A percentile compares a stretch with the other conserved stretches of the same genome.
phyloP scores from a whole-genome alignment of 2,329 filamentous ascomycete species.

The Fusarium tanahbumbuense region DNA sequence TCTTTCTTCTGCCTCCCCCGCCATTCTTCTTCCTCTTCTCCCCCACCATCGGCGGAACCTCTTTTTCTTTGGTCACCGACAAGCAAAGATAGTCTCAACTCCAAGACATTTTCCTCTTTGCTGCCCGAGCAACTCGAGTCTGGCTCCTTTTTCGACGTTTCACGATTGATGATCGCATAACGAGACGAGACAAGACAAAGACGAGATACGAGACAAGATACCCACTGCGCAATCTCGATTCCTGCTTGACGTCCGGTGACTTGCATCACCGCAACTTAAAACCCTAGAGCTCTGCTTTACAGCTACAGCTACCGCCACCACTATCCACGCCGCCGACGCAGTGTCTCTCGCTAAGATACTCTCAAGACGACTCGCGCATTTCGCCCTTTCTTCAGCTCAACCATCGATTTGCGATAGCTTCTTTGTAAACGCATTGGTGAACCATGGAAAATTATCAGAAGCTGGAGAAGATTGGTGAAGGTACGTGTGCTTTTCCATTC shows the following conservation, averaged over 20 bases:
- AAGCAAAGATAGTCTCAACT: slow-evolving; percentile 3
- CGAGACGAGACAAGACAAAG: slow-evolving; percentile 15
- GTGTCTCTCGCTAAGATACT: slow-evolving; percentile 30
- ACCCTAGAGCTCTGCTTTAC: neutral
- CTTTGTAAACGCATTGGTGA: slow-evolving; percentile 25
- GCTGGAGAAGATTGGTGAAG: slow-evolving; percentile 96
- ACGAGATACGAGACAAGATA: neutral
- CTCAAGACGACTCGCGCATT: slow-evolving; percentile 17
- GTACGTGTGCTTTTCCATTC: slow-evolving; percentile 60
- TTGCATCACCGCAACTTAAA: slow-evolving; percentile 8
- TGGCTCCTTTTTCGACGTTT: neutral
- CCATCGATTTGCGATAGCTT: slow-evolving; percentile 12
- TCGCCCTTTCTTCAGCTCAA: slow-evolving; percentile 19
- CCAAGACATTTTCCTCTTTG: slow-evolving; percentile 5
- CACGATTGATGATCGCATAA: neutral
- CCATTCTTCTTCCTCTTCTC: slow-evolving; percentile 12
- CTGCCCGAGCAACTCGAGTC: slow-evolving; percentile 19
- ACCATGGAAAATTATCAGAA: slow-evolving; percentile 96
- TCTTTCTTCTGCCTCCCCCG: slow-evolving; percentile 20
- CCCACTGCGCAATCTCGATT: slow-evolving; percentile 19
- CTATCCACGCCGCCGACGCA: slow-evolving; percentile 31
- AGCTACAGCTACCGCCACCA: slow-evolving; percentile 2
- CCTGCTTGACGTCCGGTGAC: slow-evolving; percentile 5
- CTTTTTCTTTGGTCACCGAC: slow-evolving; percentile 11
- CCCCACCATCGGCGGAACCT: slow-evolving; percentile 27